These are phyloP conservation scores for Brassica juncea DNA, from an alignment of 345 rosid genomes.

Conservation along the genomic window DNA sequence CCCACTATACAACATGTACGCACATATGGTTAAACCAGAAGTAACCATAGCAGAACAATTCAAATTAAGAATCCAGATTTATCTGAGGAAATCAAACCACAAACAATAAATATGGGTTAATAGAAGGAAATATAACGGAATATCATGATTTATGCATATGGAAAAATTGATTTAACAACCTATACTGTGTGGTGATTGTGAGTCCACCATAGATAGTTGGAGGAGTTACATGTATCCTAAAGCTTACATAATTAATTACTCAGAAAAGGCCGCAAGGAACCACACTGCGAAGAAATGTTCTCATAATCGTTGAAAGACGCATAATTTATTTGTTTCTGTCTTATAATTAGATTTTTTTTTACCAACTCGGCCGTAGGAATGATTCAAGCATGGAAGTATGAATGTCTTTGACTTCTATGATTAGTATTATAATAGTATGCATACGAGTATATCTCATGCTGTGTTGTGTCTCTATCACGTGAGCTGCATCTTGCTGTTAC, in stretches of 20 bases:
- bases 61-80: background rate
- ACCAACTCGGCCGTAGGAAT: background rate
- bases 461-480: background rate
- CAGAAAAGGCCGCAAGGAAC: background rate
- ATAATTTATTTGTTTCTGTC: no score
- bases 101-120: background rate
- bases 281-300: background rate
- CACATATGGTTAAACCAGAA: conserved; percentile 31
- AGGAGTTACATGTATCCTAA: no score
- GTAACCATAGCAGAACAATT: conserved; percentile 13
- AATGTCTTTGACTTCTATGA: background rate
- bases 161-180: no score
- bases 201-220: no score
- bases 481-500: background rate
- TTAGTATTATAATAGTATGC: background rate
- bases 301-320: no score
- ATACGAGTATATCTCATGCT: background rate
- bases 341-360: no score
- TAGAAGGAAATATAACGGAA: conserved; percentile 7
- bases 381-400: background rate
- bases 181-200: no score
- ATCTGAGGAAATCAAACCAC: background rate
- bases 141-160: no score
- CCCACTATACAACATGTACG: conserved; percentile 36
- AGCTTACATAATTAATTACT: background rate